Percentiles rank a stretch among this genome's conserved stretches.
Conservation (phyloP, 2,329 filamentous ascomycete genomes). For the Metarhizium rileyi region DNA sequence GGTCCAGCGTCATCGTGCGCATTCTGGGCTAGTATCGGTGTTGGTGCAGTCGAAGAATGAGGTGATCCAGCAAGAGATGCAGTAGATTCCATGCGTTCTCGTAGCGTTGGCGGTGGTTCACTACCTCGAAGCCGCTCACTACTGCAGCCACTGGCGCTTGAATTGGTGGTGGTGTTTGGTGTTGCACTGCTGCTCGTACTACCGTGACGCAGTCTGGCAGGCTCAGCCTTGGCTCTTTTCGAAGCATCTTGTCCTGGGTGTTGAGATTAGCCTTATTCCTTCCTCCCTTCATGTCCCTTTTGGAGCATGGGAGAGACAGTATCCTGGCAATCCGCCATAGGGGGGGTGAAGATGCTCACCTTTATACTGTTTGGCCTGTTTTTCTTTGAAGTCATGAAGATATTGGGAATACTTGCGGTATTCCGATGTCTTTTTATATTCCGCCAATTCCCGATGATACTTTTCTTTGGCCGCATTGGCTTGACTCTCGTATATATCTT, state of each 20-base stretch:
- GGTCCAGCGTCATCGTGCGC: constrained; percentile 32
- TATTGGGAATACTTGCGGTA: constrained; percentile 63
- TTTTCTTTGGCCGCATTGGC: constrained; percentile 66
- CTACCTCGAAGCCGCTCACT: constrained; percentile 38
- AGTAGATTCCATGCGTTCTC: constrained; percentile 38
- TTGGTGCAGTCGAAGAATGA: constrained; percentile 29
- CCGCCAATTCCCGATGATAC: constrained; percentile 60
- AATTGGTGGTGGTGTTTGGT: constrained; percentile 23
- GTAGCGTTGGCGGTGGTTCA: constrained; percentile 36
- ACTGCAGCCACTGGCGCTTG: constrained; percentile 37
- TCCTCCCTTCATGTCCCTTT: neutral
- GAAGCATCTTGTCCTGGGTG: constrained; percentile 29
- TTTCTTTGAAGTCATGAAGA: constrained; percentile 67
- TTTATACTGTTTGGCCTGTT: constrained; percentile 50
- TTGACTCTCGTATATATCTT: constrained; percentile 63
- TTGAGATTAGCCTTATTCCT: neutral
- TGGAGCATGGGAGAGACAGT: neutral
- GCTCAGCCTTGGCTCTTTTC: constrained; percentile 39
- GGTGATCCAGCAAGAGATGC: constrained; percentile 37
- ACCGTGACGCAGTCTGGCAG: constrained; percentile 24
- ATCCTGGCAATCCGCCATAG: neutral
- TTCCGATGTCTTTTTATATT: constrained; percentile 68
- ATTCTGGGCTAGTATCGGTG: constrained; percentile 23
- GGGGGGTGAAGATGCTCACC: constrained; percentile 28
- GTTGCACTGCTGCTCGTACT: constrained; percentile 31